Evolutionary conservation across 2,329 filamentous ascomycete species (phyloP).

Genomic region (Neoscytalidium dimidiatum): DNA sequence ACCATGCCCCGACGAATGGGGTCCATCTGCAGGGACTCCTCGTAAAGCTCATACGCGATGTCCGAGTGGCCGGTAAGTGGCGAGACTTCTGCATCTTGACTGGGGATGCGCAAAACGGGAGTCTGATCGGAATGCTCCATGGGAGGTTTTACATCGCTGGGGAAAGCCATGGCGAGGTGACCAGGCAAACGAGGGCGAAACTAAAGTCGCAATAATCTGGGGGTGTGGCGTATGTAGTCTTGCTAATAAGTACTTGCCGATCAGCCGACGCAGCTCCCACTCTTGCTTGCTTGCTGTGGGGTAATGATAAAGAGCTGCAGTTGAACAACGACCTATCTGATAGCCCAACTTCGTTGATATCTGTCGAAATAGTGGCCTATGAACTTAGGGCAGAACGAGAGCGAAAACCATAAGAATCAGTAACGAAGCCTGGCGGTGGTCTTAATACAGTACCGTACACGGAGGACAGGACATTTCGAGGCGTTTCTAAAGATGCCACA

Average conservation of each 20-base stretch:
- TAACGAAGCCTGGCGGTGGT: background rate
- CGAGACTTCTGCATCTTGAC: background rate
- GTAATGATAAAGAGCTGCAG: constrained; percentile 11
- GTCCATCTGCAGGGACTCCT: background rate
- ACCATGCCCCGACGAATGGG: background rate
- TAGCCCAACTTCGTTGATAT: background rate
- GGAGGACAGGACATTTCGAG: background rate
- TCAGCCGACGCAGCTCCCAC: constrained; percentile 2
- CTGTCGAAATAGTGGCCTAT: background rate
- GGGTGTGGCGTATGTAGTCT: background rate
- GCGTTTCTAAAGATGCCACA: background rate
- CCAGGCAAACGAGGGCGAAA: background rate
- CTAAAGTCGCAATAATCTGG: background rate
- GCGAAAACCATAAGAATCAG: too few species aligned
- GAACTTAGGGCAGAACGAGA: too few species aligned
- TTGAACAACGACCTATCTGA: background rate
- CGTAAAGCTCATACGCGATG: background rate
- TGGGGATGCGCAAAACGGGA: background rate
- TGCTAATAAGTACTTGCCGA: background rate
- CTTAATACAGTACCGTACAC: background rate
- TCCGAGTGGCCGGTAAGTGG: background rate
- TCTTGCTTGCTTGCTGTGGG: constrained; percentile 2
- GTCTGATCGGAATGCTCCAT: background rate
- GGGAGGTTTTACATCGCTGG: background rate
- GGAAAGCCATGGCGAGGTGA: background rate